Evolutionary conservation across 1,284 basidiomycete species (phyloP).

Genomic region (Cutaneotrichosporon sp.): DNA sequence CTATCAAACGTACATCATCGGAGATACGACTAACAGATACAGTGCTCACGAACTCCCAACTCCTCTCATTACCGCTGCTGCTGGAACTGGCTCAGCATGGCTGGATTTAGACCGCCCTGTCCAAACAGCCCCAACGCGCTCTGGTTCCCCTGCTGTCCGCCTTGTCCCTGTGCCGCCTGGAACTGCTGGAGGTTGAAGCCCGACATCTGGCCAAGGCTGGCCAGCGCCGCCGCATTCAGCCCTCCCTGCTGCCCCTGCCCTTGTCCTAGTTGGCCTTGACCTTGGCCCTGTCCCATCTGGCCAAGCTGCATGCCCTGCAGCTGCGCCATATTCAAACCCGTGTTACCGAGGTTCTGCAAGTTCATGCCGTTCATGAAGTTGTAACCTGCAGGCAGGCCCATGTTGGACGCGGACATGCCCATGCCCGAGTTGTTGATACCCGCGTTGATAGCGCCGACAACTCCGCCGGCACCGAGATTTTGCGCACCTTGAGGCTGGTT

Average conservation of each 20-base stretch:
- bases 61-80: constrained; percentile 9
- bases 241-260: not conserved
- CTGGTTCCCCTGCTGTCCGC: not conserved
- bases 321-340: not conserved
- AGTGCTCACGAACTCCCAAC: no score
- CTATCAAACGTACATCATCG: no score
- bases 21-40: no score
- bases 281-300: not conserved
- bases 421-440: not conserved
- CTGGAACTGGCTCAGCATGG: constrained; percentile 12
- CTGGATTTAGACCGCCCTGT: constrained; percentile 1
- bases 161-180: constrained; percentile 7
- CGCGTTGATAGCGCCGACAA: not conserved
- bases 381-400: not conserved
- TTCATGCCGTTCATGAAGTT: not conserved
- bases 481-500: not conserved
- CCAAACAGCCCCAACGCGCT: constrained; percentile 9
- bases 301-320: not conserved
- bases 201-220: not conserved
- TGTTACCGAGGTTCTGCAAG: not conserved
- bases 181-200: constrained; percentile 11
- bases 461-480: not conserved
- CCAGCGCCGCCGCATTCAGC: not conserved
- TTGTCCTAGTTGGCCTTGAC: not conserved
- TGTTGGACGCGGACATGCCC: not conserved